Evolutionary conservation across 2,329 filamentous ascomycete species (phyloP), one percentile per base, ranked within the genome.

Genomic region (Cadophora sp.): DNA sequence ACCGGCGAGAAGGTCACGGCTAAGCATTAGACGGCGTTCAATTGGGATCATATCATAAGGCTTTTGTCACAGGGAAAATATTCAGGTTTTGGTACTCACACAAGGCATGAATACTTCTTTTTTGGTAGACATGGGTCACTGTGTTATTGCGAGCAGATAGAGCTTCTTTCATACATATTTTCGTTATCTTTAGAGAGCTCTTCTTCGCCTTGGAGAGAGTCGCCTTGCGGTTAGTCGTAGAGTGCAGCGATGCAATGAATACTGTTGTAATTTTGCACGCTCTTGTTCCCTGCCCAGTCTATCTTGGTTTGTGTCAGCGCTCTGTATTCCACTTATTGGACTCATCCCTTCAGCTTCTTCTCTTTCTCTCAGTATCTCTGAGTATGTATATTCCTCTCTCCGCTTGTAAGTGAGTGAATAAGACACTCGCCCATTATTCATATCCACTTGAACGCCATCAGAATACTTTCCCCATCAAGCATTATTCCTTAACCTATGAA

Each of bases 1-100:
- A 90, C 88, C 59, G 88, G 88, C 69, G 88, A 90, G 30, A 74
- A 79, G 76, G 86, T 89, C 75, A 87, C 87, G 71, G 87, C 87
- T 76, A 90, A 90, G 85, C 88, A 90, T 85, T 90, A 87, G 80
- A 76, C 73, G 79, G 78, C 78, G 80, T 74, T 76, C 43, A 24
- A 39, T 48, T 59, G 22, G 43, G 30, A 53, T 66, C 50, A 51
- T 47, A 59, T 39, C 36, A 39, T 39, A 39, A 11, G 36, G 22
- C 53, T 22, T 55, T 53, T 62, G 48, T 62, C 33, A 33, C n/a
- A 33, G 20, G 41, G 43, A 20, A 47, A 30, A 5, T 45, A 1
- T 59, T 47, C 20, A 39, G 56, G 22, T 59, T 59, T 47, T 30
- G 27, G 43, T 47, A 30, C 33, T 59, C 8, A 39, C 11, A 39